Base-by-base conservation (phyloP, 805 yeast species). In the Schwanniomyces vanrijiae region DNA sequence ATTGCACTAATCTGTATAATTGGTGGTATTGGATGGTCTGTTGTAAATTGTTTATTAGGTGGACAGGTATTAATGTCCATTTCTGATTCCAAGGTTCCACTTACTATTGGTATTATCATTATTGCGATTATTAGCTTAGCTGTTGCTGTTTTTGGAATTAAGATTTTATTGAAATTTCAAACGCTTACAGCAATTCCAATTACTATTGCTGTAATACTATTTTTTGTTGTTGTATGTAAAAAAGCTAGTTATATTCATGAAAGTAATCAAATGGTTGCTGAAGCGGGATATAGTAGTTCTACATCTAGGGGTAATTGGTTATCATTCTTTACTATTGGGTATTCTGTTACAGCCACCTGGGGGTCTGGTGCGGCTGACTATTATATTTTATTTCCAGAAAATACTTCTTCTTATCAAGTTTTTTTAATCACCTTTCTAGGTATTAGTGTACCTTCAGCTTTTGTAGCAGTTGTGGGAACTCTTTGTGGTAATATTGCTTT, bases 1-100 rank as follows among this genome's bases (percentile, higher is more conserved):
- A 62, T 67, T 1, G 61, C 69, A 1, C 20, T 67, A 7, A 53
- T 68, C 11, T 59, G 68, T 45, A 61, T 65, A 10, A 52, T 68
- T 25, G 68, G 71, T 13, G 66, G 67, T 9, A 51, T 64, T 18
- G 73, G 74, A 2, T 69, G 73, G 73, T 64, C 70, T 5, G 66
- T 68, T 18, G 71, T 68, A 8, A 68, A 68, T 45, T 66, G 71
- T 49, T 70, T 68, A 4, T 50, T 68, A 8, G 73, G 73, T 2
- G 73, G 73, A n/a, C 64, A 68, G 43, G 56, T 69, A 3, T 55
- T 68, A 28, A 54, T 58, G 1, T 55, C 65, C 10, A 54, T 69
- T 18, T 58, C 62, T 26, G 53, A 58, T 25, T 28, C 33, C 5
- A 28, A 28, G 14, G 52, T 53, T 13, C 62, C 64, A 0, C 50